Evolutionary conservation across 202 grass and related monocot species (phyloP), one percentile per base, ranked within the genome.

Genomic region (Elaeis oleifera): DNA sequence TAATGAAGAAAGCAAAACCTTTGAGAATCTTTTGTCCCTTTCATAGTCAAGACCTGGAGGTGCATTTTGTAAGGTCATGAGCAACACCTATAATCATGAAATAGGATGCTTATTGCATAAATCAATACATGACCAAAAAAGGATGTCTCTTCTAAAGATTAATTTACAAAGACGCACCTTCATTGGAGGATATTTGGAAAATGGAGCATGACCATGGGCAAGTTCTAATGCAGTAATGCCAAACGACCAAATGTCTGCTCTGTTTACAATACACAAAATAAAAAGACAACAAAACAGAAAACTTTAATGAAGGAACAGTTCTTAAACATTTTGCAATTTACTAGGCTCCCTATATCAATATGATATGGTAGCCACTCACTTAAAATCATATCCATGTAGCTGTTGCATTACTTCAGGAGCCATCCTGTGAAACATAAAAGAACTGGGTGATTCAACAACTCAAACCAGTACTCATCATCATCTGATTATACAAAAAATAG

Each of bases 321-420:
- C 26, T 31, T 18, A 60, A 31, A n/a, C 27, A 32, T 65, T 50
- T 0, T 21, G 64, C 8, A 60, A 39, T 21, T 58, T 58, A 65
- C 63, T 49, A 56, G 53, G 25, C 61, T 63, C 72, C 26, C 65
- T 77, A 72, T 51, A 56, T 28, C 69, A 31, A 20, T 23, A 51
- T 7, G 36, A 74, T 51, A 71, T 56, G 69, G 50, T 61, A 14
- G 25, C 54, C 20, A 83, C 83, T 71, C 76, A 90, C 85, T 97
- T 97, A 77, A 92, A 97, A 75, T 97, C 94, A 68, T 97, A 97
- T 71, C 88, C 94, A 75, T 97, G 94, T 61, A 89, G 60, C 78
- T 97, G 94, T 71, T 97, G 94, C 94, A 97, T 97, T 63, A 97
- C 94, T 86, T 97, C 94, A 60, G 94, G 88, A 76, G 94, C 88